Conservation (phyloP, 805 yeast species). For the Suhomyces pyralidae region DNA sequence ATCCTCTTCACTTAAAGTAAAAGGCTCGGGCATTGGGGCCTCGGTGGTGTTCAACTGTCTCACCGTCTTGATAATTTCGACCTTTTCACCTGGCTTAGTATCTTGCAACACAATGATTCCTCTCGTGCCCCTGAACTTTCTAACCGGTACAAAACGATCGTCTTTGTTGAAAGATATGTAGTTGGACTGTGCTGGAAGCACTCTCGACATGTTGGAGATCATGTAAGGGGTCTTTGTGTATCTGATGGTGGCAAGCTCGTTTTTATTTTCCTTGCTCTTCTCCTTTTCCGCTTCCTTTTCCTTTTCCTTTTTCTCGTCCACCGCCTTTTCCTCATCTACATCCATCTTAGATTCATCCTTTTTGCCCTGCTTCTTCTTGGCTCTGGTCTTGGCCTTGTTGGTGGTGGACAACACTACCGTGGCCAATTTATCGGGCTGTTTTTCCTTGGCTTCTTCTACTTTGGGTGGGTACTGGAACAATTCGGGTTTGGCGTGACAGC, state of each 20-base stretch:
- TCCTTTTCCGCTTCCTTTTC: conserved; percentile 16
- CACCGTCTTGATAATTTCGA: conserved; percentile 73
- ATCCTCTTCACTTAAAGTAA: conserved; percentile 57
- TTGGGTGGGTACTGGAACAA: conserved; percentile 88
- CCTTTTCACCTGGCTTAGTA: conserved; percentile 55
- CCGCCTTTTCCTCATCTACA: conserved; percentile 26
- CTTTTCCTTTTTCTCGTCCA: conserved; percentile 13
- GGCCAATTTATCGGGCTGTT: conserved; percentile 83
- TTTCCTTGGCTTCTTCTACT: conserved; percentile 71
- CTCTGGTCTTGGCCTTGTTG: conserved; percentile 89
- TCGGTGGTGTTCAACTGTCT: conserved; percentile 72
- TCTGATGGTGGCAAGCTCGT: conserved; percentile 41
- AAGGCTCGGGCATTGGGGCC: conserved; percentile 73
- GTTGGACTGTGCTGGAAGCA: conserved; percentile 83
- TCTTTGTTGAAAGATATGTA: conserved; percentile 75
- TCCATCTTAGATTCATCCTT: conserved; percentile 44
- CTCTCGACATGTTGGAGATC: conserved; percentile 79
- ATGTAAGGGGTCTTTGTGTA: conserved; percentile 65
- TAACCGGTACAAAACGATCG: conserved; percentile 72
- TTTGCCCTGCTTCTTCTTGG: conserved; percentile 58
- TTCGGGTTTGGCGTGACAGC: conserved; percentile 77
- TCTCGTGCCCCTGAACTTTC: conserved; percentile 64
- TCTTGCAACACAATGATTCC: conserved; percentile 76
- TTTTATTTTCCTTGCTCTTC: conserved; percentile 27
- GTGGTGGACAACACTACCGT: conserved; percentile 95